phyloP scores from a whole-genome alignment of 257 asterid genomes.

The Solanum raphanifolium region DNA sequence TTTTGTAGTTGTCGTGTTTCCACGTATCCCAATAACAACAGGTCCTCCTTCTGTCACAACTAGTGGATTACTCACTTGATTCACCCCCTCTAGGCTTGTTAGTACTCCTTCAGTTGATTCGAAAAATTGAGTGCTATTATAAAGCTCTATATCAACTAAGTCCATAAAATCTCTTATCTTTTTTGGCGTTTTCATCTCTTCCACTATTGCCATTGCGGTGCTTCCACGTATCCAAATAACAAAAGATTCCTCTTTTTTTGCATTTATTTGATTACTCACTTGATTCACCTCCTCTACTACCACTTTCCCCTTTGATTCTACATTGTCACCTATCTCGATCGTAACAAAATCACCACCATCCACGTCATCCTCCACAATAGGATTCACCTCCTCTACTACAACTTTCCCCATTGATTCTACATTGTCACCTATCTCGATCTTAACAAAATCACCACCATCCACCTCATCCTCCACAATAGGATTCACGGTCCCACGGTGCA shows the following conservation, averaged over 20 bases:
- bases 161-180: background rate
- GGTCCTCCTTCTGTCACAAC: too few species aligned
- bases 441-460: background rate
- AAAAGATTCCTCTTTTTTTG: background rate
- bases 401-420: background rate
- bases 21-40: too few species aligned
- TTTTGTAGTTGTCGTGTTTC: too few species aligned
- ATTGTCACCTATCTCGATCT: background rate
- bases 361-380: background rate
- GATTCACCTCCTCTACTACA: background rate
- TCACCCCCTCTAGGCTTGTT: too few species aligned
- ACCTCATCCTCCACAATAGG: background rate
- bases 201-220: background rate
- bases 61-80: too few species aligned
- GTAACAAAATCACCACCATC: background rate
- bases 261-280: background rate
- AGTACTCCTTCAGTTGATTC: background rate
- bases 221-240: background rate
- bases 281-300: background rate
- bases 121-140: background rate
- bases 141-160: background rate
- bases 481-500: background rate
- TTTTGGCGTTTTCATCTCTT: background rate
- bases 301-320: background rate
- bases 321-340: background rate